Conservation (phyloP, 352 stramenopile species). For the Discostella stelligera region DNA sequence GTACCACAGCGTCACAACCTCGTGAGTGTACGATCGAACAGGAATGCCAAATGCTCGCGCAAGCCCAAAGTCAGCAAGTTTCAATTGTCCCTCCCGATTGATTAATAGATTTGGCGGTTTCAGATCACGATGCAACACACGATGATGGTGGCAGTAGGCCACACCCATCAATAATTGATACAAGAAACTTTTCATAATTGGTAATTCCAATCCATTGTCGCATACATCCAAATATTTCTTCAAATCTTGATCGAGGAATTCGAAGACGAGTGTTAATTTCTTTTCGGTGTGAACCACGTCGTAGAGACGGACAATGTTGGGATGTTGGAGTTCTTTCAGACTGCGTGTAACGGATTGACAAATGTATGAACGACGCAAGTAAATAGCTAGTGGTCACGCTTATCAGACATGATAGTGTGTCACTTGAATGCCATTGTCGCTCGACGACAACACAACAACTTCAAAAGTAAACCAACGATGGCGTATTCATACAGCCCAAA, state of each 20-base stretch:
- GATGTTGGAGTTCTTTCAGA: conserved; percentile 88
- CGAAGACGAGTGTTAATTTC: conserved; percentile 99
- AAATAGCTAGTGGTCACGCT: not conserved
- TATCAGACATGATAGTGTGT: not conserved
- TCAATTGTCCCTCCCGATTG: conserved; percentile 87
- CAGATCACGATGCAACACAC: conserved; percentile 90
- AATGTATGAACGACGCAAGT: conserved; percentile 6
- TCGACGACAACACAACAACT: not conserved
- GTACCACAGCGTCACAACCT: conserved; percentile 99
- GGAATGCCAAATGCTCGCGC: conserved; percentile 98
- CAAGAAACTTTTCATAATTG: conserved; percentile 93
- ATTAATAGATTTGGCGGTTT: conserved; percentile 91
- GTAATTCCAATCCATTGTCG: conserved; percentile 92
- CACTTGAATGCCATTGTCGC: not conserved
- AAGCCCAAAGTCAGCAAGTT: conserved; percentile 99
- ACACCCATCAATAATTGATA: conserved; percentile 99
- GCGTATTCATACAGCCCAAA: conserved; percentile 1
- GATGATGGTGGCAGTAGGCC: conserved; percentile 97
- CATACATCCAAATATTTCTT: conserved; percentile 99
- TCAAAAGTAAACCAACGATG: not conserved
- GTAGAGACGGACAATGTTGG: conserved; percentile 94
- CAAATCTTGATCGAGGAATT: conserved; percentile 99
- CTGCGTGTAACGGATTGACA: conserved; percentile 13
- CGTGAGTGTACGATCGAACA: conserved; percentile 97
- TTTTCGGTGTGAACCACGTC: conserved; percentile 99